Base-by-base conservation (phyloP, 192 early-diverging fungal genomes). In the Backusella tuberculispora region DNA sequence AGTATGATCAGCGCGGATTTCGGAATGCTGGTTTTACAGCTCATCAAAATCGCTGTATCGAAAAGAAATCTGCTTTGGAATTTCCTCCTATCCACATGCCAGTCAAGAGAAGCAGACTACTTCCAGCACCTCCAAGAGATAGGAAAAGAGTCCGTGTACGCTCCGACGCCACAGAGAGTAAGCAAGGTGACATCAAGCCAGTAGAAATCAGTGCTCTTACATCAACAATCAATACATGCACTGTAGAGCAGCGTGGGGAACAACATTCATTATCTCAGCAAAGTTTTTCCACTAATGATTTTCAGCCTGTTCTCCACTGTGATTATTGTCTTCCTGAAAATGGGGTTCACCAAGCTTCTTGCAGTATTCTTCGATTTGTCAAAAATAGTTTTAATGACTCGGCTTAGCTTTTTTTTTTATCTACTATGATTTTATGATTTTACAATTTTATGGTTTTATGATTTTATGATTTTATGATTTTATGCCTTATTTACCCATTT, bases 1-100 rank as follows among this genome's bases (percentile, higher is more conserved):
- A 43, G 12, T 70, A 19, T 47, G 72, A 78, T 29, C 77, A 78
- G 48, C 77, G 77, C 37, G 77, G 77, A 37, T 78, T 69, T 29
- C 38, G 72, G 56, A 78, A 78, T 42, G 50, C 66, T 9, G 77
- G 77, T 0, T 74, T 72, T 38, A 74, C 72, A 17, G 64, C 72
- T 15, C 77, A 78, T 56, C 72, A 78, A 45, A 78, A 74, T 9
- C 43, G 73, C 3, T 78, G 72, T 37, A 40, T 69, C 14, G 66
- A 74, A 45, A 42, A 47, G 15, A 24, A 64, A 5, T 17, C n/a
- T 0, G 63, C 5, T 8, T 12, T 29, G 9, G 29, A 8, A 4
- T 29, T 15, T 4, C 29, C 34, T 13, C 69, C 46, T 38, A 37
- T 48, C 1, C 47, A 47, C 6, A 40, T 13, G 2, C 8, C 29